phyloP scores from a whole-genome alignment of 768 basidiomycete genomes.

The Sporobolomyces pararoseus region DNA sequence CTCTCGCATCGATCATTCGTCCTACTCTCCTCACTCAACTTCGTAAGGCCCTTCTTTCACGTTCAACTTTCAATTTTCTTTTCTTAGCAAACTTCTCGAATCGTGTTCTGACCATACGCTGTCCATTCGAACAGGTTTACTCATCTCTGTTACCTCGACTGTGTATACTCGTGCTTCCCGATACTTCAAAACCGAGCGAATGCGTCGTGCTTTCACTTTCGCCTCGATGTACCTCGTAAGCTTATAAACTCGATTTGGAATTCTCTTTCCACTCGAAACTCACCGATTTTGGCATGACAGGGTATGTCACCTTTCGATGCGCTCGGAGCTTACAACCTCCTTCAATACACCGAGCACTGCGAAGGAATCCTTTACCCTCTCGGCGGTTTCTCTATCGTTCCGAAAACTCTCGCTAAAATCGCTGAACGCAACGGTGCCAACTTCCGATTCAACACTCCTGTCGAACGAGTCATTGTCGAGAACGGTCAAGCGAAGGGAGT shows the following conservation, averaged over 20 bases:
- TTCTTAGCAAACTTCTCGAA: not conserved
- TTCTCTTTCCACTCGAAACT: too few species aligned
- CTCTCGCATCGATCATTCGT: conserved; percentile 48
- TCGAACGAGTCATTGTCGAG: conserved; percentile 47
- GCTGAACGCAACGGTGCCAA: conserved; percentile 49
- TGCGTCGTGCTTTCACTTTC: conserved; percentile 52
- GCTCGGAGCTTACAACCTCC: conserved; percentile 52
- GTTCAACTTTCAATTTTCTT: not conserved
- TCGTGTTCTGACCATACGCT: not conserved
- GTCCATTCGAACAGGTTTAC: conserved; percentile 15
- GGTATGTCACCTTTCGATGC: conserved; percentile 53
- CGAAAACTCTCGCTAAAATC: conserved; percentile 49
- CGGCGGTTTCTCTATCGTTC: conserved; percentile 47
- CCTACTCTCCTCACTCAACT: conserved; percentile 49
- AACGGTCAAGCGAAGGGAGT: conserved; percentile 49
- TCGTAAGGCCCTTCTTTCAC: conserved; percentile 29
- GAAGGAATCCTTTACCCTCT: conserved; percentile 50
- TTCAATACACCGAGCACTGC: conserved; percentile 52
- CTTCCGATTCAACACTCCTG: conserved; percentile 50
- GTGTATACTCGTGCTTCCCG: conserved; percentile 41
- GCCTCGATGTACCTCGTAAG: conserved; percentile 50
- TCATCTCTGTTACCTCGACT: conserved; percentile 33
- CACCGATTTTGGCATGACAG: not conserved
- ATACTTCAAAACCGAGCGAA: conserved; percentile 47
- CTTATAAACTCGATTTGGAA: too few species aligned